Conservation (phyloP, 2,329 filamentous ascomycete genomes). For the Aspergillus sp. region DNA sequence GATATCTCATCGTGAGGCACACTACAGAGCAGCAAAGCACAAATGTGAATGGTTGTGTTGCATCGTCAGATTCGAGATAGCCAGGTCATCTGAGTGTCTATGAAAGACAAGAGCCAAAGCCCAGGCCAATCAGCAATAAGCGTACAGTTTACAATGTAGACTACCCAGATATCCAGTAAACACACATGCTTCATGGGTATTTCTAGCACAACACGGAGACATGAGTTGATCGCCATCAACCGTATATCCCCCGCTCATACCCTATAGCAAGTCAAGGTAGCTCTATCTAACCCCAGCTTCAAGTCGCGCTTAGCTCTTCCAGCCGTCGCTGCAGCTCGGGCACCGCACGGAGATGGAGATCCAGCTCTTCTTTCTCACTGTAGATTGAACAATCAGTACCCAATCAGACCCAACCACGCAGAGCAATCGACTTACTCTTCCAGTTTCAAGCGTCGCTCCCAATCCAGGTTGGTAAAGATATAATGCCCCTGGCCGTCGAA, state of each 20-base stretch:
- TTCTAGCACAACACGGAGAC: neutral
- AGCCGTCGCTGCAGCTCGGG: slow-evolving; percentile 85
- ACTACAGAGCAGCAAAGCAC: neutral
- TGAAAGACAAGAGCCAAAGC: too few relatives aligned
- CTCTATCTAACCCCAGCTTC: neutral
- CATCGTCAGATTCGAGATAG: too few relatives aligned
- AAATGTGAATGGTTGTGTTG: too few relatives aligned
- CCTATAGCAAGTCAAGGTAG: too few relatives aligned
- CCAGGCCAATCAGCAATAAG: too few relatives aligned
- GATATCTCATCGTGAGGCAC: neutral
- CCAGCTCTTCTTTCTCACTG: slow-evolving; percentile 87
- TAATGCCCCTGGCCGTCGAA: slow-evolving; percentile 94
- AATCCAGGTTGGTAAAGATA: slow-evolving; percentile 85
- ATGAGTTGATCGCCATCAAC: too few relatives aligned
- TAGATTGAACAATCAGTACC: slow-evolving; percentile 1
- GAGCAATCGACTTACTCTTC: slow-evolving; percentile 64
- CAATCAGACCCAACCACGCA: neutral
- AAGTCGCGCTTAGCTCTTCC: slow-evolving; percentile 65
- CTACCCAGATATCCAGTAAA: too few relatives aligned
- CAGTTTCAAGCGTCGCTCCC: slow-evolving; percentile 75
- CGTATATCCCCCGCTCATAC: too few relatives aligned
- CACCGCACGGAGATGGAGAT: slow-evolving; percentile 77
- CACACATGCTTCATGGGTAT: neutral
- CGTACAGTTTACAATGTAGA: too few relatives aligned
- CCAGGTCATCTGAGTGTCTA: too few relatives aligned